Conservation (phyloP, 345 rosid genomes). For the Salix caprea region DNA sequence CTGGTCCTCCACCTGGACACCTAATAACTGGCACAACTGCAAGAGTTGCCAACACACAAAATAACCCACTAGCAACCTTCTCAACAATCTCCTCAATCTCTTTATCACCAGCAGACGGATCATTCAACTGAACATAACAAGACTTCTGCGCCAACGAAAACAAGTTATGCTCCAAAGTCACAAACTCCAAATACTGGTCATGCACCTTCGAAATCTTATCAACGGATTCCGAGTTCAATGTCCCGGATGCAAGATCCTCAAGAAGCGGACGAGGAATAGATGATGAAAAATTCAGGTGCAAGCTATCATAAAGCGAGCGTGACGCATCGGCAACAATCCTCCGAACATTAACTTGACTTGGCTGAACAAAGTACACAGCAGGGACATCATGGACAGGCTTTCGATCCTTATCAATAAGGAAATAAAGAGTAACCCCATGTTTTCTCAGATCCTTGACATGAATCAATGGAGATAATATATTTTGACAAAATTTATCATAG, state of each 20-base stretch:
- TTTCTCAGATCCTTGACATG: constrained; percentile 97
- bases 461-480: constrained; percentile 84
- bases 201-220: constrained; percentile 71
- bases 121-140: constrained; percentile 83
- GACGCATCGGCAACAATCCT: constrained; percentile 77
- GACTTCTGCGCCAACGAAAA: constrained; percentile 80
- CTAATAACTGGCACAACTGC: constrained; percentile 82
- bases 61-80: constrained; percentile 68
- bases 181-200: constrained; percentile 95
- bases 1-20: constrained; percentile 86
- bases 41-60: constrained; percentile 77
- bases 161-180: constrained; percentile 79
- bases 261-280: constrained; percentile 71
- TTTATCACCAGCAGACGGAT: constrained; percentile 89
- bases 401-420: constrained; percentile 83
- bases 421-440: constrained; percentile 88
- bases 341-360: constrained; percentile 57
- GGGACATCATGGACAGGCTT: constrained; percentile 84
- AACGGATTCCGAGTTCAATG: constrained; percentile 58
- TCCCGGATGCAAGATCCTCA: constrained; percentile 86
- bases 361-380: constrained; percentile 84
- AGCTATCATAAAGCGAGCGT: constrained; percentile 58
- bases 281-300: constrained; percentile 82
- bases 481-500: constrained; percentile 82
- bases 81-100: constrained; percentile 89